Percentiles rank a stretch among this genome's conserved stretches.
Conservation (phyloP, 1,284 basidiomycete genomes). For the Blastosporella zonata region DNA sequence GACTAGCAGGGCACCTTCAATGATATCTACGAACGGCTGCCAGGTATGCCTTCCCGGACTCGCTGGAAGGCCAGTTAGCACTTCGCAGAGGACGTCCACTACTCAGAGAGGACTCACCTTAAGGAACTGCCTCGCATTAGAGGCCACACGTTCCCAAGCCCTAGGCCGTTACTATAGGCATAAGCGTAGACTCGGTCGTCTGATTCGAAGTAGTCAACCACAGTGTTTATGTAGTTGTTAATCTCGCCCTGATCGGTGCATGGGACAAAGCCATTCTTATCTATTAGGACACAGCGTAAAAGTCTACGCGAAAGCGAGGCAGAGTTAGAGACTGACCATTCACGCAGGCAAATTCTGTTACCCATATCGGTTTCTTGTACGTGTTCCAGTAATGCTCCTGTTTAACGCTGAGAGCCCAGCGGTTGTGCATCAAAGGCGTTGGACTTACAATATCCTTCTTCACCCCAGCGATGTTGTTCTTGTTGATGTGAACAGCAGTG, state of each 20-base stretch:
- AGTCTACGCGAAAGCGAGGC: background rate
- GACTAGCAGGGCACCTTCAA: slow-evolving; percentile 18
- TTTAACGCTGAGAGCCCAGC: background rate
- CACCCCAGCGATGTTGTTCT: slow-evolving; percentile 39
- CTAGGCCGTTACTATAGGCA: slow-evolving; percentile 41
- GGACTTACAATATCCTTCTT: slow-evolving; percentile 36
- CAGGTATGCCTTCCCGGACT: slow-evolving; percentile 39
- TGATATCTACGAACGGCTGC: slow-evolving; percentile 38
- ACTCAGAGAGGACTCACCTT: slow-evolving; percentile 27
- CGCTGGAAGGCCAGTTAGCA: slow-evolving; percentile 22
- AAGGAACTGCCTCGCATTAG: slow-evolving; percentile 32
- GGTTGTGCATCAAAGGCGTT: too few relatives aligned
- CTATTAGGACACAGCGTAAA: slow-evolving; percentile 19
- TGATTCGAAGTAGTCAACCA: slow-evolving; percentile 36
- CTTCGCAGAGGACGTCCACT: background rate
- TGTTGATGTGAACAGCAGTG: slow-evolving; percentile 42
- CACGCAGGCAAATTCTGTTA: slow-evolving; percentile 44
- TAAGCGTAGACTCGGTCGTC: slow-evolving; percentile 36
- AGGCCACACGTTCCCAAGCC: slow-evolving; percentile 42
- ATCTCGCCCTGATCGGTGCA: slow-evolving; percentile 40
- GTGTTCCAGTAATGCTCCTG: slow-evolving; percentile 36
- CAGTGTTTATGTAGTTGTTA: slow-evolving; percentile 34
- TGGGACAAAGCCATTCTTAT: slow-evolving; percentile 35
- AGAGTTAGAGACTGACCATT: slow-evolving; percentile 27
- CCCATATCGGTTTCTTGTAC: slow-evolving; percentile 43